Conservation (phyloP, 495 filamentous ascomycete species). For the Xylona heveae region DNA sequence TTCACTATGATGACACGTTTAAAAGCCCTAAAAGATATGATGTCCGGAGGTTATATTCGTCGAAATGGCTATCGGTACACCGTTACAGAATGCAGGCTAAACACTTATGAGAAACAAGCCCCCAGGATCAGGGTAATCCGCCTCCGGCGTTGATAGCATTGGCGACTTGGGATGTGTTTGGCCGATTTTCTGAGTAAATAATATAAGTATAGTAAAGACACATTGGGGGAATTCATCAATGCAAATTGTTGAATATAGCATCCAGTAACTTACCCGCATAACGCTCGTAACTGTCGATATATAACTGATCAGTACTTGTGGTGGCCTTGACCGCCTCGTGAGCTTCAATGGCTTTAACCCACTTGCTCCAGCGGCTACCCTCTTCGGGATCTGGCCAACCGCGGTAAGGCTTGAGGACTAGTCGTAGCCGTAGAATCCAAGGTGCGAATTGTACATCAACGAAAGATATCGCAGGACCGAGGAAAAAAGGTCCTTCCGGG, state of each 20-base stretch:
- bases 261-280: constrained; percentile 30
- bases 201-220: neutral
- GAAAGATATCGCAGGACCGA: constrained; percentile 47
- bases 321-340: constrained; percentile 57
- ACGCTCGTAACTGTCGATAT: constrained; percentile 49
- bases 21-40: too few species aligned
- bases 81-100: too few species aligned
- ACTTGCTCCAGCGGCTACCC: constrained; percentile 49
- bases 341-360: constrained; percentile 64
- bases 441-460: constrained; percentile 82
- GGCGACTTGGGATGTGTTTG: constrained; percentile 13
- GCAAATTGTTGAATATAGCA: neutral
- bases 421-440: constrained; percentile 56
- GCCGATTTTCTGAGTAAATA: constrained; percentile 13
- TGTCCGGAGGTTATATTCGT: too few species aligned
- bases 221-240: neutral
- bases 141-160: constrained; percentile 12
- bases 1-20: too few species aligned
- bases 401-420: constrained; percentile 60
- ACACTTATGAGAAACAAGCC: too few species aligned
- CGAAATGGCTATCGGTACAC: too few species aligned
- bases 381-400: constrained; percentile 55
- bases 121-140: constrained; percentile 9
- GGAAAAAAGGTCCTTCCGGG: constrained; percentile 57
- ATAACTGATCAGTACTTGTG: constrained; percentile 52